Conservation (phyloP, 2,329 filamentous ascomycete genomes). For the Chaetomiaceae sp. region DNA sequence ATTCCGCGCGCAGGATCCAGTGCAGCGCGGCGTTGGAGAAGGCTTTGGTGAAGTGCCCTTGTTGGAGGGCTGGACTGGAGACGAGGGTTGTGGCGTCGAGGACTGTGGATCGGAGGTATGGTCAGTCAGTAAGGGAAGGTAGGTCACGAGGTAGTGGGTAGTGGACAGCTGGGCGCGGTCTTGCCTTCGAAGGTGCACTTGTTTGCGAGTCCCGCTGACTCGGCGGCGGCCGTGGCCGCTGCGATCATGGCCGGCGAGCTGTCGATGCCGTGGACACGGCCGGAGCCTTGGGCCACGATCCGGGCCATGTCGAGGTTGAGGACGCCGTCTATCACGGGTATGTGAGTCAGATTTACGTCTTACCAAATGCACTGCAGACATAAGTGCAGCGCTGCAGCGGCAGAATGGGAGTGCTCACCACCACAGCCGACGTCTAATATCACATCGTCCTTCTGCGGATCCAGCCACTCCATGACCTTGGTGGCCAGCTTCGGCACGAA, state of each 20-base stretch:
- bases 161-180: slow-evolving; percentile 2
- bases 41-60: slow-evolving; percentile 43
- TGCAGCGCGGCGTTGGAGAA: slow-evolving; percentile 64
- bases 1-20: slow-evolving; percentile 51
- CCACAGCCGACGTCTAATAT: slow-evolving; percentile 61
- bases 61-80: slow-evolving; percentile 31
- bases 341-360: too few species aligned
- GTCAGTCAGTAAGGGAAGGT: not conserved
- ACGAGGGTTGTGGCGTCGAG: slow-evolving; percentile 40
- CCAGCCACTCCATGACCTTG: slow-evolving; percentile 53
- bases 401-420: slow-evolving; percentile 35
- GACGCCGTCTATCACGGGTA: slow-evolving; percentile 51
- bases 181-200: slow-evolving; percentile 42
- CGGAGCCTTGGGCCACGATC: slow-evolving; percentile 39
- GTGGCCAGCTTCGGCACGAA: slow-evolving; percentile 58
- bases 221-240: slow-evolving; percentile 40
- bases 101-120: slow-evolving; percentile 29
- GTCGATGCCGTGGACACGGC: slow-evolving; percentile 52
- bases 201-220: slow-evolving; percentile 23
- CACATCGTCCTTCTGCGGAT: slow-evolving; percentile 50
- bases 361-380: too few species aligned
- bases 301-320: slow-evolving; percentile 49
- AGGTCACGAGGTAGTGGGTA: not conserved
- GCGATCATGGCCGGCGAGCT: slow-evolving; percentile 54
- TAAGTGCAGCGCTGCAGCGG: not conserved